Conservation (phyloP, 202 grass and related monocot genomes). For the Miscanthus sacchariflorus region DNA sequence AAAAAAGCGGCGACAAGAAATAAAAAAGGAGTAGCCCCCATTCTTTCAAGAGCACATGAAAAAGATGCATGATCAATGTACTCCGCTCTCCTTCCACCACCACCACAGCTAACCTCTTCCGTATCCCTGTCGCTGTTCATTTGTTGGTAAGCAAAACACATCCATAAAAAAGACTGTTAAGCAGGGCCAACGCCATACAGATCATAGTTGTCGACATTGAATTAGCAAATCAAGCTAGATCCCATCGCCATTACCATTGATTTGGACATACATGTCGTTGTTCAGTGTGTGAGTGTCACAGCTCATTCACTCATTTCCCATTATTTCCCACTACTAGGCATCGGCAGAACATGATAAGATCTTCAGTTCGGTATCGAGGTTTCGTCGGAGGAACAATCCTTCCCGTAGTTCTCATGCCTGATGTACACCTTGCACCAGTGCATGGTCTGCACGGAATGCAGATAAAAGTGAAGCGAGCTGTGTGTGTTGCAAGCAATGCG, state of each 20-base stretch:
- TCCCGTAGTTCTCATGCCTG: neutral
- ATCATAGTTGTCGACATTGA: conserved; percentile 31
- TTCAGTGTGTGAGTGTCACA: neutral
- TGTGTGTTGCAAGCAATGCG: conserved; percentile 5
- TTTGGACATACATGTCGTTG: conserved; percentile 8
- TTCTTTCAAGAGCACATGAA: conserved; percentile 21
- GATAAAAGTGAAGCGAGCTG: neutral
- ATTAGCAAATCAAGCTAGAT: conserved; percentile 30
- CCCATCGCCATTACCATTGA: conserved; percentile 24
- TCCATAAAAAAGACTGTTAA: conserved; percentile 35
- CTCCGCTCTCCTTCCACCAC: conserved; percentile 8
- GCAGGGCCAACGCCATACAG: conserved; percentile 30
- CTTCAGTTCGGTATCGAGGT: neutral
- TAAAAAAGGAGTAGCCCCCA: conserved; percentile 26
- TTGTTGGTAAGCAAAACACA: conserved; percentile 26
- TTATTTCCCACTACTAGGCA: neutral
- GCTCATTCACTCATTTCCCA: neutral
- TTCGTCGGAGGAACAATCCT: neutral
- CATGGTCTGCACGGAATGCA: conserved; percentile 3
- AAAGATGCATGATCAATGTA: conserved; percentile 4
- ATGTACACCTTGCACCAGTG: conserved; percentile 13
- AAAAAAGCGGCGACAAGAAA: neutral
- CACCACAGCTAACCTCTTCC: conserved; percentile 26
- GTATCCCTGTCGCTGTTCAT: conserved; percentile 40
- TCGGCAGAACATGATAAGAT: neutral